These are phyloP conservation scores for Suillus subluteus DNA, from an alignment of 768 basidiomycete genomes.

Conservation along the genomic window DNA sequence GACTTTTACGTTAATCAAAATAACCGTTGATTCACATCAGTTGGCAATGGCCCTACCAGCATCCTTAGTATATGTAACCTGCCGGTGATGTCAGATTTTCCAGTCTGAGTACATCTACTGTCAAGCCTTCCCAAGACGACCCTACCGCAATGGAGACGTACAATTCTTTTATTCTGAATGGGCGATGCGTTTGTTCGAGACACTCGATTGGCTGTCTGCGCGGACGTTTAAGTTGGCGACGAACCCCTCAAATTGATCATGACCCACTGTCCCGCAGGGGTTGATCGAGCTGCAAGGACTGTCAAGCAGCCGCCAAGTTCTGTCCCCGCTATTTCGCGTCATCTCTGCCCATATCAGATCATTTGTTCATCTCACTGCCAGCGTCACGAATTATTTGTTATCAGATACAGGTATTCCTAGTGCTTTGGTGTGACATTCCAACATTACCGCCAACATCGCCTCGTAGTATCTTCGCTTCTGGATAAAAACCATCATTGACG, in stretches of 20 bases:
- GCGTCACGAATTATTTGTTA: neutral
- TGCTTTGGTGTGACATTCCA: too few relatives aligned
- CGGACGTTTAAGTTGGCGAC: neutral
- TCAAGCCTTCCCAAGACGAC: too few relatives aligned
- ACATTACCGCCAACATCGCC: neutral
- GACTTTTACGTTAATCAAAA: neutral
- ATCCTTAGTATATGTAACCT: neutral
- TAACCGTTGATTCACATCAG: neutral
- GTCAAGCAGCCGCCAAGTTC: neutral
- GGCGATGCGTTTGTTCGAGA: neutral
- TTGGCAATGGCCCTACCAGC: neutral
- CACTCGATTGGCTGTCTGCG: neutral
- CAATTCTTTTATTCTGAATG: neutral
- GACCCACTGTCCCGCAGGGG: neutral
- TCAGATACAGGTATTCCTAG: neutral
- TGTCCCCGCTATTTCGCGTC: neutral
- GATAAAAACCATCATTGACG: neutral
- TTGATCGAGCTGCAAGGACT: neutral
- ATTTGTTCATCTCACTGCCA: neutral
- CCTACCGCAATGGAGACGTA: neutral
- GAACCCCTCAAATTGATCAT: neutral
- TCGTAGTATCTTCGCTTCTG: neutral
- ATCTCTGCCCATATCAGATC: neutral
- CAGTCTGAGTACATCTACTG: too few relatives aligned
- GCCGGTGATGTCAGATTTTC: neutral